Evolutionary conservation across 768 basidiomycete genomes (phyloP).

Genomic region (Neoboletus brunneissimus): DNA sequence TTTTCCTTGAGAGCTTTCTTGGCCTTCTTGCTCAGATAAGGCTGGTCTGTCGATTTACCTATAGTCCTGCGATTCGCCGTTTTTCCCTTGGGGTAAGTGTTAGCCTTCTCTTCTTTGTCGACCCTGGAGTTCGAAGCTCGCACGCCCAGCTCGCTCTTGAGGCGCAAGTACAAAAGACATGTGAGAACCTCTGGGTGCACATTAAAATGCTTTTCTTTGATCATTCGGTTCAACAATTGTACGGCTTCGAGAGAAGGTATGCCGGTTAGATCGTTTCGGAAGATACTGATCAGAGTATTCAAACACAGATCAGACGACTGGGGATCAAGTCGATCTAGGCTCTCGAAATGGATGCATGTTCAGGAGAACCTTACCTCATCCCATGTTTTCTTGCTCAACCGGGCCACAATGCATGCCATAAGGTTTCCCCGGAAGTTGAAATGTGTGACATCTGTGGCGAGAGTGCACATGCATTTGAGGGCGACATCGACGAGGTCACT

Average conservation of each 20-base stretch:
- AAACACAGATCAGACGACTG: constrained; percentile 88
- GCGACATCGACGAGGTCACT: constrained; percentile 64
- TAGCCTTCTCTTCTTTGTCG: constrained; percentile 49
- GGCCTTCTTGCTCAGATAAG: constrained; percentile 90
- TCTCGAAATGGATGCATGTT: constrained; percentile 2
- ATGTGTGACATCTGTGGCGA: constrained; percentile 80
- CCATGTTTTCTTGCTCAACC: constrained; percentile 84
- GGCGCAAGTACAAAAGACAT: constrained; percentile 79
- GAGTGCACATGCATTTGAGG: constrained; percentile 83
- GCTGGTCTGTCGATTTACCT: constrained; percentile 55
- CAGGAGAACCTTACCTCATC: constrained; percentile 60
- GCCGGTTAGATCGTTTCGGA: constrained; percentile 80
- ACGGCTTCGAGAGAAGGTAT: constrained; percentile 83
- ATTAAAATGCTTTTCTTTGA: constrained; percentile 88
- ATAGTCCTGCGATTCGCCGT: constrained; percentile 44
- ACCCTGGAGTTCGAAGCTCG: constrained; percentile 70
- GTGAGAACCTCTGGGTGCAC: constrained; percentile 87
- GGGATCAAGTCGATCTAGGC: constrained; percentile 10
- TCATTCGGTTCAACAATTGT: constrained; percentile 89
- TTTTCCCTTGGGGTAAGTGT: constrained; percentile 38
- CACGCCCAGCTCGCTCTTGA: constrained; percentile 81
- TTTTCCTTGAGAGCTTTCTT: constrained; percentile 83
- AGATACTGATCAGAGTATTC: constrained; percentile 74
- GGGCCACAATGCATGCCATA: constrained; percentile 81
- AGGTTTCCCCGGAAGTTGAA: constrained; percentile 97